phyloP scores from a whole-genome alignment of 2,329 filamentous ascomycete genomes.

The Aspergillus fumigatiaffinis region DNA sequence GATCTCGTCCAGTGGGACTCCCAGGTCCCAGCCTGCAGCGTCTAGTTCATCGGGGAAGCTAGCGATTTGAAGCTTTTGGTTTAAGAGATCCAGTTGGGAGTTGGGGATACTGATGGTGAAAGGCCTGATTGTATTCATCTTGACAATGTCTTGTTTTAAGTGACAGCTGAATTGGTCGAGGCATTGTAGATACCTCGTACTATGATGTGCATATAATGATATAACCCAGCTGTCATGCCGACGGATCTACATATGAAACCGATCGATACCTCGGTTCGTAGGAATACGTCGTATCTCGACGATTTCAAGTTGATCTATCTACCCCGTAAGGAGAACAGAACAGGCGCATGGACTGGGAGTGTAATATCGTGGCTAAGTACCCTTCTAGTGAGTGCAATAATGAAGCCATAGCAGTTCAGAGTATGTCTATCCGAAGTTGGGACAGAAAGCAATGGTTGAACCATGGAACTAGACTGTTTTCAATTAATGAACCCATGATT shows the following conservation, averaged over 20 bases:
- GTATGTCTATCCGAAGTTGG: neutral
- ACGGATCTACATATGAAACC: neutral
- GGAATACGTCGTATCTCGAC: neutral
- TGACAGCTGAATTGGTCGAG: neutral
- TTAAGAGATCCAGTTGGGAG: constrained; percentile 49
- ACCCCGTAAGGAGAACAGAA: neutral
- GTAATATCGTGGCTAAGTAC: neutral
- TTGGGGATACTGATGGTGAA: constrained; percentile 54
- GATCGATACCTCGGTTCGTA: neutral
- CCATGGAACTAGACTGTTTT: neutral
- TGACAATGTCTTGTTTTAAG: neutral
- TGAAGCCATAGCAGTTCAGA: neutral
- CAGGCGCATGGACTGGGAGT: neutral
- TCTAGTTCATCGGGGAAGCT: constrained; percentile 57
- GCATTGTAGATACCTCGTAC: neutral
- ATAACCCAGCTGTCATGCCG: neutral
- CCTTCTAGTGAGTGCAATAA: neutral
- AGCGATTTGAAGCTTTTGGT: constrained; percentile 52
- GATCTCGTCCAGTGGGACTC: constrained; percentile 57
- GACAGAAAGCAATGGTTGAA: neutral
- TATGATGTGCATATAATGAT: neutral
- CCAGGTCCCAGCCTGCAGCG: constrained; percentile 53
- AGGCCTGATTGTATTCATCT: constrained; percentile 23
- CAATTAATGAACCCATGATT: neutral
- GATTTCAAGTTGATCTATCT: neutral